phyloP scores from a whole-genome alignment of 495 filamentous ascomycete species.

The Symbiotaphrina buchneri region DNA sequence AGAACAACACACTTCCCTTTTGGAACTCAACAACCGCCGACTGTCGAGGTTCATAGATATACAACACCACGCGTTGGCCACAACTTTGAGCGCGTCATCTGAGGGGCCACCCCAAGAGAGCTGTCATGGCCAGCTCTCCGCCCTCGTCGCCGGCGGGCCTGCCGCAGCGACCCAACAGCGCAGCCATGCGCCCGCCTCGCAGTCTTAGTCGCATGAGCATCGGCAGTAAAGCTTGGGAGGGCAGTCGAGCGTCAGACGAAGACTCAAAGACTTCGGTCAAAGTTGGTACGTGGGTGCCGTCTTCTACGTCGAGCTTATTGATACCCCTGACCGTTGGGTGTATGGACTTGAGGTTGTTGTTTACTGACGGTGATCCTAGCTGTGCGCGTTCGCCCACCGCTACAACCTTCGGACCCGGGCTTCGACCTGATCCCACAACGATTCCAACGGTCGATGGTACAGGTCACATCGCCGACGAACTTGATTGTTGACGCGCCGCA shows the following conservation, averaged over 20 bases:
- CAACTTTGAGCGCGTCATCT: no score
- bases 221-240: slow-evolving; percentile 53
- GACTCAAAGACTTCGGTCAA: slow-evolving; percentile 92
- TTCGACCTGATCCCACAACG: slow-evolving; percentile 89
- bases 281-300: slow-evolving; percentile 70
- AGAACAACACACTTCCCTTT: no score
- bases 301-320: slow-evolving; percentile 2
- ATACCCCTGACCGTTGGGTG: slow-evolving; percentile 3
- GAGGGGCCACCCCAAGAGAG: neutral
- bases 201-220: slow-evolving; percentile 84
- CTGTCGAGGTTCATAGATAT: no score
- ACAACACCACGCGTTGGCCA: no score
- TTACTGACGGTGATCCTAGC: slow-evolving; percentile 40
- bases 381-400: slow-evolving; percentile 81
- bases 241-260: slow-evolving; percentile 81
- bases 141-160: slow-evolving; percentile 31
- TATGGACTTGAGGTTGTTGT: slow-evolving; percentile 2
- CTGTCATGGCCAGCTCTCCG: slow-evolving; percentile 30
- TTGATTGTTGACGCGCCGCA: slow-evolving; percentile 76
- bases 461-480: slow-evolving; percentile 64
- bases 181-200: slow-evolving; percentile 57
- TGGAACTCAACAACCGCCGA: no score
- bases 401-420: slow-evolving; percentile 67
- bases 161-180: slow-evolving; percentile 57
- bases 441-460: slow-evolving; percentile 83